These are phyloP conservation scores for Lentinula boryana DNA, from an alignment of 768 basidiomycete genomes.

Conservation along the genomic window DNA sequence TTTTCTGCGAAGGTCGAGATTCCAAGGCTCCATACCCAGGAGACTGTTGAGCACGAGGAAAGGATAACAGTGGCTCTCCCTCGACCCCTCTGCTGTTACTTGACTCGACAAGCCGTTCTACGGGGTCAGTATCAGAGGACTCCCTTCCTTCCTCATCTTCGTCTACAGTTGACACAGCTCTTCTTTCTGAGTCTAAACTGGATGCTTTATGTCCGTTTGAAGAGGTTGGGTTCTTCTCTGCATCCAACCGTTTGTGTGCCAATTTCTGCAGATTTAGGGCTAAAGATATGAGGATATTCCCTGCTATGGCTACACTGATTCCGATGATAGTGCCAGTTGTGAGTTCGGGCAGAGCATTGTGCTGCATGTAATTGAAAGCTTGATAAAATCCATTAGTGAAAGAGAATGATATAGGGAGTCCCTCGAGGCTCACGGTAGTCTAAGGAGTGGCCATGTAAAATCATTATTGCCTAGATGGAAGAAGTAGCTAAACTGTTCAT, in stretches of 20 bases:
- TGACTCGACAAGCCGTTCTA: background rate
- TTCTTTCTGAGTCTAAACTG: background rate
- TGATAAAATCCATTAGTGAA: background rate
- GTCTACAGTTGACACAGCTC: slow-evolving; percentile 3
- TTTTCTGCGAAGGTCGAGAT: slow-evolving; percentile 14
- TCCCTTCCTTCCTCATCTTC: slow-evolving; percentile 5
- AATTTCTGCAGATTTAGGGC: slow-evolving; percentile 93
- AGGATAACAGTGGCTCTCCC: background rate
- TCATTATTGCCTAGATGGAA: background rate
- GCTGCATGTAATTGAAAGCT: background rate
- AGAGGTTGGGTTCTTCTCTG: slow-evolving; percentile 14
- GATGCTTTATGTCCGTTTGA: background rate
- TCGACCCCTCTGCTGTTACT: background rate
- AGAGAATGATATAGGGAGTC: background rate
- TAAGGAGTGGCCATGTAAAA: background rate
- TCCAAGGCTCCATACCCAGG: background rate
- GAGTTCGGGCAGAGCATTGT: slow-evolving; percentile 47
- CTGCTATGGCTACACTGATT: slow-evolving; percentile 75
- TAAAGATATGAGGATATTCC: slow-evolving; percentile 84
- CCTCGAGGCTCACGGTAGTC: background rate
- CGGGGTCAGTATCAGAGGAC: background rate
- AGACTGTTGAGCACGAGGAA: slow-evolving; percentile 1
- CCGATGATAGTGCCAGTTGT: slow-evolving; percentile 61
- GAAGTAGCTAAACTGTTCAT: background rate
- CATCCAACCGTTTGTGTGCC: slow-evolving; percentile 69